A percentile compares a stretch with the other conserved stretches of the same genome.
phyloP scores from a whole-genome alignment of 2,329 filamentous ascomycete genomes.

The Hymenoscyphus salicellus region DNA sequence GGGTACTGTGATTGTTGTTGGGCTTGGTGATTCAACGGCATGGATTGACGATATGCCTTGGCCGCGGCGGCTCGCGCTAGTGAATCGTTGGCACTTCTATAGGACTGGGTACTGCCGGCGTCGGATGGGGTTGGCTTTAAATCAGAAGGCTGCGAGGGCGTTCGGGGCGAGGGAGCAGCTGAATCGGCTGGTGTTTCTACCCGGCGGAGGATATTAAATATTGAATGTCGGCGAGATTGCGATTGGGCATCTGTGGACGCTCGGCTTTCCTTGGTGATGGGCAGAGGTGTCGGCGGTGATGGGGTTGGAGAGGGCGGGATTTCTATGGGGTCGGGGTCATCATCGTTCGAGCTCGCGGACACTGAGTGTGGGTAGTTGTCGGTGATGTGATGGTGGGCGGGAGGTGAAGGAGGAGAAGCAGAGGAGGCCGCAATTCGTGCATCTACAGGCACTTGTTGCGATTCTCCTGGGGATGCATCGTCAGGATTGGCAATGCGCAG shows the following conservation, averaged over 20 bases:
- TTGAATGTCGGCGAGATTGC: constrained; percentile 35
- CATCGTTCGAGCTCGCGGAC: background rate
- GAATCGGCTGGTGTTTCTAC: constrained; percentile 26
- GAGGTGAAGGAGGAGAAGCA: constrained; percentile 1
- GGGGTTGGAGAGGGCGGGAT: constrained; percentile 7
- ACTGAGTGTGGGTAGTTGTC: background rate
- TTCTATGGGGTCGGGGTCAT: background rate
- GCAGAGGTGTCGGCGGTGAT: constrained; percentile 14
- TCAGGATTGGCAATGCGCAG: constrained; percentile 97
- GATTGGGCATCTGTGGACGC: constrained; percentile 32
- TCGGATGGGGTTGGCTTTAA: constrained; percentile 23
- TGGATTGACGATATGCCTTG: constrained; percentile 42
- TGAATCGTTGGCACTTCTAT: constrained; percentile 27
- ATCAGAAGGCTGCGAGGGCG: constrained; percentile 20
- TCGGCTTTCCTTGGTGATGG: constrained; percentile 27
- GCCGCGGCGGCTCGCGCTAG: constrained; percentile 28
- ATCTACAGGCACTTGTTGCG: constrained; percentile 24
- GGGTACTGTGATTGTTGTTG: constrained; percentile 42
- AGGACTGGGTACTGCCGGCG: constrained; percentile 35
- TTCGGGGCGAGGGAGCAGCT: constrained; percentile 21
- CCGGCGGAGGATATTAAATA: constrained; percentile 38
- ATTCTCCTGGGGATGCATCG: constrained; percentile 31
- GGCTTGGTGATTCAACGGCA: constrained; percentile 44
- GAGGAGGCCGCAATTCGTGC: constrained; percentile 21
- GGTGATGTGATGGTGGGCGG: constrained; percentile 17